Percentiles rank a stretch among this genome's conserved stretches.
These are phyloP conservation scores for Jatropha podagrica DNA, from an alignment of 441 rosid genomes.

Conservation along the genomic window DNA sequence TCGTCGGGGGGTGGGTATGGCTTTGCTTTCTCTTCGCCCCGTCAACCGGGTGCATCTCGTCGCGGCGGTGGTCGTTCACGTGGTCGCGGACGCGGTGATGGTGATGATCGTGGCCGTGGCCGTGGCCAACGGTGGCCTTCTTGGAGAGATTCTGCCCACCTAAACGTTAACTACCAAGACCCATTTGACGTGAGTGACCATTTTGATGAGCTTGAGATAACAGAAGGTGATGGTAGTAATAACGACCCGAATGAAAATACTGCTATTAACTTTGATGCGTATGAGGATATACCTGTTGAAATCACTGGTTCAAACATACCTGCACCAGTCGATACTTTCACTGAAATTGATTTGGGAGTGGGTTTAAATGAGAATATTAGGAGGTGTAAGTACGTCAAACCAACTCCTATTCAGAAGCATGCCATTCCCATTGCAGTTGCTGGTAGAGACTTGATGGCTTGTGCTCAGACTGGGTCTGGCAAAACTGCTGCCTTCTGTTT, in stretches of 20 bases:
- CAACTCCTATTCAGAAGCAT: conserved; percentile 54
- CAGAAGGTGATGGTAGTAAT: conserved; percentile 7
- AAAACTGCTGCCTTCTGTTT: conserved; percentile 59
- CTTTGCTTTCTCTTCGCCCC: background rate
- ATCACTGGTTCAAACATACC: conserved; percentile 40
- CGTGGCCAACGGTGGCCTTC: background rate
- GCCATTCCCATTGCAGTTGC: conserved; percentile 52
- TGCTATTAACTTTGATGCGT: conserved; percentile 43
- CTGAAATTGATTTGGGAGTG: conserved; percentile 39
- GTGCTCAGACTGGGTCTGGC: conserved; percentile 62
- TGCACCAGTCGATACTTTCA: conserved; percentile 34
- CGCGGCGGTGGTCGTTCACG: conserved; percentile 11
- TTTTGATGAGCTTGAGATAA: conserved; percentile 34
- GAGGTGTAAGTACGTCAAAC: conserved; percentile 49
- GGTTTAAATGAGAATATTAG: conserved; percentile 35
- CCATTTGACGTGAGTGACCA: conserved; percentile 14
- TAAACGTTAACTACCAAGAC: background rate
- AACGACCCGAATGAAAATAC: background rate
- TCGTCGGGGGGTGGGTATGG: background rate
- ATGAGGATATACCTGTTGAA: conserved; percentile 50
- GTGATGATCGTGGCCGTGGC: conserved; percentile 19
- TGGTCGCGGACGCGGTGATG: conserved; percentile 1
- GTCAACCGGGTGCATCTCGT: conserved; percentile 13
- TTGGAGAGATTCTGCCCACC: background rate
- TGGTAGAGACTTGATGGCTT: conserved; percentile 62